Evolutionary conservation across 352 stramenopile species (phyloP).

Genomic region (Thalassiosira mediterranea): DNA sequence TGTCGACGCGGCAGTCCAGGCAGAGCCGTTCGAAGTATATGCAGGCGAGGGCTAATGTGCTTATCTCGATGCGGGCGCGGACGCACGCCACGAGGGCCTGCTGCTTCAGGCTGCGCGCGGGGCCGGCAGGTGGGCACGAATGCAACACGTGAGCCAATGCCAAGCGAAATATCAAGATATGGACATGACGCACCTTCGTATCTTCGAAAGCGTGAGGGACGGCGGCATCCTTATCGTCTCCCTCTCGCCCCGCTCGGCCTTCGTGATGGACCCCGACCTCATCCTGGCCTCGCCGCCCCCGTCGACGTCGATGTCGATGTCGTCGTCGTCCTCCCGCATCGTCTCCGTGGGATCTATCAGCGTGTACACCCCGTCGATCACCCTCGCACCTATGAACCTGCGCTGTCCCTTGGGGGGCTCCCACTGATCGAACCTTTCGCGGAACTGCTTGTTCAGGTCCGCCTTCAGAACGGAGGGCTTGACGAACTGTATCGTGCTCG

Average conservation of each 20-base stretch:
- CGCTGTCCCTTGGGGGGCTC: conserved; percentile 83
- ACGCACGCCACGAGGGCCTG: conserved; percentile 85
- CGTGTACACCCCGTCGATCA: conserved; percentile 81
- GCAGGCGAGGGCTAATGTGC: conserved; percentile 92
- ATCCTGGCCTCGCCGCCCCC: conserved; percentile 12
- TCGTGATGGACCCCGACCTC: conserved; percentile 25
- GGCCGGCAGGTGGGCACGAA: too few relatives aligned
- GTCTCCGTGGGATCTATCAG: conserved; percentile 73
- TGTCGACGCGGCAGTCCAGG: conserved; percentile 93
- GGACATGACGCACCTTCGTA: too few relatives aligned
- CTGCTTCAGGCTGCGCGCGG: conserved; percentile 93
- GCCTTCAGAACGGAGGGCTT: conserved; percentile 94
- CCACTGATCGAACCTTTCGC: conserved; percentile 87
- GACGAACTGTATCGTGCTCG: conserved; percentile 93
- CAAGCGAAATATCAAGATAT: too few relatives aligned
- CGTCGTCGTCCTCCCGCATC: conserved; percentile 25
- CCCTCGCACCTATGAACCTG: conserved; percentile 68
- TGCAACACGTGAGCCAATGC: too few relatives aligned
- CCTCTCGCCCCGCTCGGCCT: conserved; percentile 30
- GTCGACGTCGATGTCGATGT: conserved; percentile 9
- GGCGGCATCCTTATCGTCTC: conserved; percentile 85
- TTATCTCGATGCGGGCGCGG: conserved; percentile 89
- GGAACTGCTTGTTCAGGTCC: conserved; percentile 96
- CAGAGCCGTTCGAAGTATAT: conserved; percentile 97
- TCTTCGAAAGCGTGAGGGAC: conserved; percentile 95